These are phyloP conservation scores for Aspergillus indologenus DNA, from an alignment of 495 filamentous ascomycete species.

Conservation along the genomic window DNA sequence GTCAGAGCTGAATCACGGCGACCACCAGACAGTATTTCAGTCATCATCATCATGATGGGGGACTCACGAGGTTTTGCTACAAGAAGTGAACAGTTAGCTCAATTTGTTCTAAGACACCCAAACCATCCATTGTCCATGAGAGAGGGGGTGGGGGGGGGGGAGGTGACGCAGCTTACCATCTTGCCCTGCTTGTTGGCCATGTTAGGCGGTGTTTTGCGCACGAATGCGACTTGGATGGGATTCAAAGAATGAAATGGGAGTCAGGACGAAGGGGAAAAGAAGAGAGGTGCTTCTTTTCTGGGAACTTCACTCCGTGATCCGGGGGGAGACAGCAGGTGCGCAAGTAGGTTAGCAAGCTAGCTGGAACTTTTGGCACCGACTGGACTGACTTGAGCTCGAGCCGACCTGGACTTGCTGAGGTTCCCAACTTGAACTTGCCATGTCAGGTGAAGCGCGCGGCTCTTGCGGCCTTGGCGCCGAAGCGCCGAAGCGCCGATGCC, in stretches of 20 bases:
- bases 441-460: conserved; percentile 25
- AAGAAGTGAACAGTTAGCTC: conserved; percentile 60
- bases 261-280: conserved; percentile 18
- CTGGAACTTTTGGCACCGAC: too few species aligned
- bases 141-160: conserved; percentile 12
- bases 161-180: conserved; percentile 72
- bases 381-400: conserved; percentile 3
- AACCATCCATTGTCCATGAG: too few species aligned
- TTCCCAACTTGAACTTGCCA: too few species aligned
- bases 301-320: conserved; percentile 24
- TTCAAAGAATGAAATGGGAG: conserved; percentile 51
- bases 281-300: conserved; percentile 19
- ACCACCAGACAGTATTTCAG: too few species aligned
- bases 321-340: conserved; percentile 14
- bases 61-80: conserved; percentile 94
- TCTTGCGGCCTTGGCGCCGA: conserved; percentile 22
- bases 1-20: conserved; percentile 25
- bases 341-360: conserved; percentile 3
- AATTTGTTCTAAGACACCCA: conserved; percentile 4
- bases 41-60: not conserved
- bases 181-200: conserved; percentile 96
- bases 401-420: conserved; percentile 6
- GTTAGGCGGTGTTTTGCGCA: conserved; percentile 53
- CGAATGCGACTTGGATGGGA: conserved; percentile 62
- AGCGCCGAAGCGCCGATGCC: conserved; percentile 26